These are phyloP conservation scores for Eragrostis nindensis DNA, from an alignment of 176 grass and related monocot species.

Conservation along the genomic window DNA sequence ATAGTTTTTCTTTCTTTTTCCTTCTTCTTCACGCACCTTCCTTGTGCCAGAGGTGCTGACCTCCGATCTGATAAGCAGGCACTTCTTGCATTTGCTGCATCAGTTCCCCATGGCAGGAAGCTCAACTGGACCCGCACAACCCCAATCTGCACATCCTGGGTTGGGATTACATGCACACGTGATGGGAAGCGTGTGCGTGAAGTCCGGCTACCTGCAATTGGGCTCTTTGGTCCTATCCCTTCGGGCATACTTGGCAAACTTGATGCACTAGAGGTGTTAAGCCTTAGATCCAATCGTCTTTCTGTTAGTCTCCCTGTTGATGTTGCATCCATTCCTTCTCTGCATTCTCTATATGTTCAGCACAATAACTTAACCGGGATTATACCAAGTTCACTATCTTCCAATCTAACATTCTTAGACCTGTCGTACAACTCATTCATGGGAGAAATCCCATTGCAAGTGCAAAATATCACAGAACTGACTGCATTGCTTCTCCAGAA, in stretches of 20 bases:
- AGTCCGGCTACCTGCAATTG: conserved; percentile 68
- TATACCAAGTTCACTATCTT: conserved; percentile 72
- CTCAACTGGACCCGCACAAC: conserved; percentile 76
- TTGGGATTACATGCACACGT: conserved; percentile 75
- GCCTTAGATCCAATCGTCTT: conserved; percentile 89
- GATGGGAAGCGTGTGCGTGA: conserved; percentile 54
- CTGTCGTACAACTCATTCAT: conserved; percentile 82
- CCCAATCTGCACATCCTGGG: conserved; percentile 78
- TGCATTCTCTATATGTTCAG: conserved; percentile 85
- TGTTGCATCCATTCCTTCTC: conserved; percentile 79
- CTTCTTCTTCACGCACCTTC: conserved; percentile 48
- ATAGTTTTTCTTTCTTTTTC: conserved; percentile 39
- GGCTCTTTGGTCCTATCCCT: conserved; percentile 79
- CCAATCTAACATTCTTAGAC: conserved; percentile 76
- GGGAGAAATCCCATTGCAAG: conserved; percentile 68
- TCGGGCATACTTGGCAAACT: conserved; percentile 73
- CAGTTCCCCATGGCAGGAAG: conserved; percentile 74
- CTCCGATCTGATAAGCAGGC: conserved; percentile 74
- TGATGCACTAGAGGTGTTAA: conserved; percentile 83
- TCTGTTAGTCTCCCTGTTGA: conserved; percentile 68
- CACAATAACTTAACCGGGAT: conserved; percentile 83
- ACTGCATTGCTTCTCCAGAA: conserved; percentile 83
- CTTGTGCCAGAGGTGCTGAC: conserved; percentile 54
- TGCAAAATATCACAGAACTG: conserved; percentile 78
- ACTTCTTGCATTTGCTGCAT: conserved; percentile 76